A percentile compares a stretch with the other conserved stretches of the same genome.
phyloP scores from a whole-genome alignment of 768 basidiomycete genomes.

The Asterophora lycoperdoides region DNA sequence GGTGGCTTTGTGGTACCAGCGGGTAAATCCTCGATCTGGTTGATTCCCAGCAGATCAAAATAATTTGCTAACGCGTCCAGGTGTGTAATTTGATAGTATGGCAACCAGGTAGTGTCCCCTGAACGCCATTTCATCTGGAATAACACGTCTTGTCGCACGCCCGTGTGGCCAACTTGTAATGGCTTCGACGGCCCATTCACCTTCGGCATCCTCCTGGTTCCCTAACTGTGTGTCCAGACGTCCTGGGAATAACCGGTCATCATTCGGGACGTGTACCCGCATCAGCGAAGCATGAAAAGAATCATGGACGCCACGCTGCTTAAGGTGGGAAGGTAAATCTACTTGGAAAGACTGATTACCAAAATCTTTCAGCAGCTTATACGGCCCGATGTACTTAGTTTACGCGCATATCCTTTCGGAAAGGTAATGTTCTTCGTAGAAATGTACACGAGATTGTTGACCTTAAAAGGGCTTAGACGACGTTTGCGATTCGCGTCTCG shows the following conservation, averaged over 20 bases:
- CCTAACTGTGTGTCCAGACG: conserved; percentile 14
- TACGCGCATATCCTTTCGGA: too few relatives aligned
- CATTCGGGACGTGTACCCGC: neutral
- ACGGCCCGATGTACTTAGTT: conserved; percentile 10
- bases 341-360: neutral
- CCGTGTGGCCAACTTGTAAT: conserved; percentile 10
- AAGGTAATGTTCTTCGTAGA: too few relatives aligned
- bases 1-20: too few relatives aligned
- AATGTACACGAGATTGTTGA: conserved; percentile 7
- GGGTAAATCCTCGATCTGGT: neutral
- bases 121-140: conserved; percentile 15
- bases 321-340: neutral
- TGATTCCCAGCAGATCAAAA: conserved; percentile 22
- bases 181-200: conserved; percentile 15
- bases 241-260: conserved; percentile 23
- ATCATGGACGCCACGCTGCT: neutral
- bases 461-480: neutral
- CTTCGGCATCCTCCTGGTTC: neutral
- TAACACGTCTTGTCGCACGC: neutral
- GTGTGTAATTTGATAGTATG: conserved; percentile 16
- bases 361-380: neutral
- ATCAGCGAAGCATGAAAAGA: neutral
- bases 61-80: conserved; percentile 21
- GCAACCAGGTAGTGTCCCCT: conserved; percentile 23
- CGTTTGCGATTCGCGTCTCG: conserved; percentile 1